Evolutionary conservation across 345 rosid species (phyloP).

Genomic region (Excoecaria agallocha): DNA sequence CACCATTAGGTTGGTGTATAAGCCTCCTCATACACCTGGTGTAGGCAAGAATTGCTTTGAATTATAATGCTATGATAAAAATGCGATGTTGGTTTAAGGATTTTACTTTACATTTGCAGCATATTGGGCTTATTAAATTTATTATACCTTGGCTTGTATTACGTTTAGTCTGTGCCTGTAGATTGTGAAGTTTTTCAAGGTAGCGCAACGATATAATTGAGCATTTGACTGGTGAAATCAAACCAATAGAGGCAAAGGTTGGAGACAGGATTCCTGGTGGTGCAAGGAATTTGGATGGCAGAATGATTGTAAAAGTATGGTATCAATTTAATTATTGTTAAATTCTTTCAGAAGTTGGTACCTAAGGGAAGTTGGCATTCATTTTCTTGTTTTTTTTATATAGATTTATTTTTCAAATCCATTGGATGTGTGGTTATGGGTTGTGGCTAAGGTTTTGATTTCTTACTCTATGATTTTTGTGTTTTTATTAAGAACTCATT

Average conservation of each 20-base stretch:
- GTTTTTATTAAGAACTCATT: conserved; percentile 5
- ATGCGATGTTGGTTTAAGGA: background rate
- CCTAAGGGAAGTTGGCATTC: too few relatives aligned
- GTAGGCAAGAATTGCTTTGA: too few relatives aligned
- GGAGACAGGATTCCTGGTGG: conserved; percentile 95
- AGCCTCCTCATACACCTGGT: too few relatives aligned
- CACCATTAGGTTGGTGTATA: too few relatives aligned
- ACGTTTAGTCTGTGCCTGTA: conserved; percentile 75
- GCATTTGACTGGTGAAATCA: conserved; percentile 95
- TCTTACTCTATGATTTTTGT: background rate
- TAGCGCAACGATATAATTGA: conserved; percentile 84
- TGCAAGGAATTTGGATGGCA: conserved; percentile 94
- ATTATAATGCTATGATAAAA: background rate
- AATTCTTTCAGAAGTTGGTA: conserved; percentile 3
- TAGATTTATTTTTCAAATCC: conserved; percentile 5
- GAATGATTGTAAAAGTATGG: conserved; percentile 87
- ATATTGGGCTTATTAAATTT: conserved; percentile 4
- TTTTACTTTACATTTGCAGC: conserved; percentile 3
- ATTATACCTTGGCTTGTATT: conserved; percentile 14
- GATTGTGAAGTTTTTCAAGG: conserved; percentile 93
- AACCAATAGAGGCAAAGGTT: conserved; percentile 79
- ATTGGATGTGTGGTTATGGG: background rate
- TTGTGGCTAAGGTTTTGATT: conserved; percentile 1
- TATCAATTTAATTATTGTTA: conserved; percentile 9
- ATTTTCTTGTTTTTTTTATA: conserved; percentile 6